These are phyloP conservation scores for Coccinonectria pachysandricola DNA, from an alignment of 2,329 filamentous ascomycete genomes.

Conservation along the genomic window DNA sequence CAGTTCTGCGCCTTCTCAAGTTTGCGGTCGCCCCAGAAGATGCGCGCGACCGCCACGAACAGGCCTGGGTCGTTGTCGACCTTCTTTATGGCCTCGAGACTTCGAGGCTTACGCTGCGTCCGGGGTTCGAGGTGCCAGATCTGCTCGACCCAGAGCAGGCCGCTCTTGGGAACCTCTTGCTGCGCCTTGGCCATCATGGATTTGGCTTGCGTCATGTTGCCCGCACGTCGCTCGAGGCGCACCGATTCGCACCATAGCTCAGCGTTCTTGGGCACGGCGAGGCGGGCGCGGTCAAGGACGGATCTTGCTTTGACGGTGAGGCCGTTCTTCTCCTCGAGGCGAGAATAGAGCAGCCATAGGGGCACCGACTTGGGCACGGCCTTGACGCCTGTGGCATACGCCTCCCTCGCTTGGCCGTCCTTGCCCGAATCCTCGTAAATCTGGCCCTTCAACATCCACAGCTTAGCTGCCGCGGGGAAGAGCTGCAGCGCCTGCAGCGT, in stretches of 20 bases:
- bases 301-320: constrained; percentile 85
- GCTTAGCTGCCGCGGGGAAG: constrained; percentile 76
- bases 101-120: constrained; percentile 84
- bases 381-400: constrained; percentile 79
- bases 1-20: constrained; percentile 91
- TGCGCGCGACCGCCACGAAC: constrained; percentile 84
- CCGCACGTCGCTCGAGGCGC: constrained; percentile 78
- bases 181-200: constrained; percentile 87
- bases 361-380: constrained; percentile 75
- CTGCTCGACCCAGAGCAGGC: constrained; percentile 83
- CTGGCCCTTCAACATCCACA: constrained; percentile 99
- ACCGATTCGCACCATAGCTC: constrained; percentile 92
- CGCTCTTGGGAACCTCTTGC: constrained; percentile 81
- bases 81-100: constrained; percentile 91
- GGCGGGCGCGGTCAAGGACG: constrained; percentile 80
- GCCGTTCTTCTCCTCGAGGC: constrained; percentile 77
- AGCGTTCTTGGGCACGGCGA: constrained; percentile 75
- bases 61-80: constrained; percentile 85
- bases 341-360: constrained; percentile 80
- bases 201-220: constrained; percentile 75
- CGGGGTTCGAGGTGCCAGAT: constrained; percentile 91
- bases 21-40: constrained; percentile 90
- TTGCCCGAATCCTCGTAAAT: constrained; percentile 82
- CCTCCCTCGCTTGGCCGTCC: constrained; percentile 75
- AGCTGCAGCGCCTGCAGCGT: constrained; percentile 77